These are phyloP conservation scores for Xylariaceae sp. DNA, from an alignment of 2,329 filamentous ascomycete genomes.

Conservation along the genomic window DNA sequence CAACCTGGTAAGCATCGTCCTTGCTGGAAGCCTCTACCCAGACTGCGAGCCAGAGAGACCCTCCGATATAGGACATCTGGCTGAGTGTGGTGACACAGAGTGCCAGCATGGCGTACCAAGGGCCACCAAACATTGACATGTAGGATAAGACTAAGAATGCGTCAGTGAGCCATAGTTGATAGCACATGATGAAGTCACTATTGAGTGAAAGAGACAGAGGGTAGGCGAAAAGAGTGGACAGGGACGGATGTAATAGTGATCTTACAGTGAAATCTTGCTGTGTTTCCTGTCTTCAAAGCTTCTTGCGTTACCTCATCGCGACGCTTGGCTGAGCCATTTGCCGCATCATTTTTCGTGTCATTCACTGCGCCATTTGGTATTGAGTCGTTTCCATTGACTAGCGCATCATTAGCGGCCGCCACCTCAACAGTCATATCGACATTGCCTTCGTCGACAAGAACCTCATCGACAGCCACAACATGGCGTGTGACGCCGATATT, in stretches of 20 bases:
- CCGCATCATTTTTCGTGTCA: too few species aligned
- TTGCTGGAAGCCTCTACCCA: constrained; percentile 51
- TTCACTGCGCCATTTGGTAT: too few species aligned
- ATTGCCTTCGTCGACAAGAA: constrained; percentile 33
- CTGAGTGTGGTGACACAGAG: constrained; percentile 38
- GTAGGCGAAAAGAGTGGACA: neutral
- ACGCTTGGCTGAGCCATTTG: constrained; percentile 33
- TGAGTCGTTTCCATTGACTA: constrained; percentile 18
- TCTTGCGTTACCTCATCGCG: constrained; percentile 43
- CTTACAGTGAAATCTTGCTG: constrained; percentile 43
- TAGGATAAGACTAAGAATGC: constrained; percentile 42
- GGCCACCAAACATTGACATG: constrained; percentile 48
- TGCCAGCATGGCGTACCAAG: constrained; percentile 38
- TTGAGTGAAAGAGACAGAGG: neutral
- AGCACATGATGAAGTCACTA: too few species aligned
- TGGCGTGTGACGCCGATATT: constrained; percentile 44
- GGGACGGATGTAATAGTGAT: constrained; percentile 2
- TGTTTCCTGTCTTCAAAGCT: constrained; percentile 45
- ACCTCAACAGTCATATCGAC: constrained; percentile 29
- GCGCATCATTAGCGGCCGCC: constrained; percentile 15
- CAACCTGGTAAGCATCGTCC: constrained; percentile 41
- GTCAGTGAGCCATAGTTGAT: constrained; percentile 21
- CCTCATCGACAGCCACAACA: constrained; percentile 41
- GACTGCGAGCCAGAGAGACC: constrained; percentile 47
- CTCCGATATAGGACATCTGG: constrained; percentile 40